Percentiles rank a stretch among this genome's conserved stretches.
Conservation (phyloP, 108 stramenopile species). For the Cyclotella baltica region DNA sequence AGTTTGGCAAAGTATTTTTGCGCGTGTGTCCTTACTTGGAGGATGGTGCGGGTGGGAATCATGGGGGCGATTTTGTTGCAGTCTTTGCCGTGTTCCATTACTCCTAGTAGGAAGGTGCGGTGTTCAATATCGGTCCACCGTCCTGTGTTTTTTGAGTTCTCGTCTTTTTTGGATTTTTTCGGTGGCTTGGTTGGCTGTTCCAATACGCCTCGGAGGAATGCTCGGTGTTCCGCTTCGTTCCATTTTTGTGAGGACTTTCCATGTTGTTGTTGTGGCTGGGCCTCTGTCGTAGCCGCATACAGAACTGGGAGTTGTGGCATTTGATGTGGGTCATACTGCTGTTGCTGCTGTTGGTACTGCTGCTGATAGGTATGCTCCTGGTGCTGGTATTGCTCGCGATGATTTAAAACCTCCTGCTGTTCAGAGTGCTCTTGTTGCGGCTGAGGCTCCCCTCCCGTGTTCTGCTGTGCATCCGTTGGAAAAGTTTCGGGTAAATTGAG, state of each 20-base stretch:
- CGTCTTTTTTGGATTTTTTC: not conserved
- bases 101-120: conserved; percentile 84
- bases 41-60: conserved; percentile 73
- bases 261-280: not conserved
- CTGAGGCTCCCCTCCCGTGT: not conserved
- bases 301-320: not conserved
- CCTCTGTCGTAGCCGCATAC: not conserved
- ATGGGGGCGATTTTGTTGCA: conserved; percentile 91
- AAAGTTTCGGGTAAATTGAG: conserved; percentile 8
- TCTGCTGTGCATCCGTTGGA: conserved; percentile 2
- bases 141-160: conserved; percentile 61
- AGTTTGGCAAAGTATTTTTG: conserved; percentile 60
- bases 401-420: not conserved
- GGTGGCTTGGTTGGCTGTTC: not conserved
- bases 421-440: not conserved
- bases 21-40: conserved; percentile 89
- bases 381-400: not conserved
- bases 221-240: not conserved
- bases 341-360: conserved; percentile 3
- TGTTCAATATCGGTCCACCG: conserved; percentile 95
- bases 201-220: not conserved
- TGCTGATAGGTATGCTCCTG: not conserved
- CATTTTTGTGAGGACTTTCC: not conserved
- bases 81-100: conserved; percentile 85
- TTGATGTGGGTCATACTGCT: not conserved